A percentile compares a stretch with the other conserved stretches of the same genome.
These are phyloP conservation scores for Rhodotorula sp. DNA, from an alignment of 1,284 basidiomycete species.

Conservation along the genomic window DNA sequence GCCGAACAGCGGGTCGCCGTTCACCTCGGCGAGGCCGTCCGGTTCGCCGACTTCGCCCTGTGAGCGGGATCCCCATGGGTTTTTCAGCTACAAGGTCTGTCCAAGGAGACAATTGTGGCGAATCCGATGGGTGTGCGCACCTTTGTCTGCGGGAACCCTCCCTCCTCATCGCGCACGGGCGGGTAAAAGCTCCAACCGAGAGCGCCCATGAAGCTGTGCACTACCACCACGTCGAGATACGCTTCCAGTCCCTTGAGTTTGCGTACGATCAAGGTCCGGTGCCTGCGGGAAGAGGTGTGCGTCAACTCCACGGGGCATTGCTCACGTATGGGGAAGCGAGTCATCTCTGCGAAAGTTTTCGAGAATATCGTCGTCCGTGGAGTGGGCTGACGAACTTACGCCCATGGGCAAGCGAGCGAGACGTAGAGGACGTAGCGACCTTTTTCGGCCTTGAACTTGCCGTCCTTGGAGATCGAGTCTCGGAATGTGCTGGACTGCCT, in stretches of 20 bases:
- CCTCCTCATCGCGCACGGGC: slow-evolving; percentile 37
- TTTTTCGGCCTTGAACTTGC: slow-evolving; percentile 75
- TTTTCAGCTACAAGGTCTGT: too few relatives aligned
- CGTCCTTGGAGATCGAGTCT: slow-evolving; percentile 57
- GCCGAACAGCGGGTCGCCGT: slow-evolving; percentile 67
- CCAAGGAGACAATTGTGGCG: too few relatives aligned
- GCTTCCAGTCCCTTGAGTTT: slow-evolving; percentile 88
- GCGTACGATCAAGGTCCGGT: slow-evolving; percentile 80
- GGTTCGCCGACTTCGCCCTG: slow-evolving; percentile 45
- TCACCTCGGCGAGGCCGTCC: slow-evolving; percentile 69
- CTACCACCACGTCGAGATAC: slow-evolving; percentile 70
- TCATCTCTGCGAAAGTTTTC: neutral
- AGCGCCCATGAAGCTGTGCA: slow-evolving; percentile 79
- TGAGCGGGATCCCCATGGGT: too few relatives aligned
- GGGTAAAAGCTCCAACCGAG: slow-evolving; percentile 39
- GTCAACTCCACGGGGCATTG: neutral
- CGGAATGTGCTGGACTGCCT: slow-evolving; percentile 52
- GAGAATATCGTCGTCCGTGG: slow-evolving; percentile 35
- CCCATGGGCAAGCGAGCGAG: slow-evolving; percentile 63
- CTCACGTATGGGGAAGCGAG: neutral
- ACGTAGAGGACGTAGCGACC: slow-evolving; percentile 89
- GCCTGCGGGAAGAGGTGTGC: slow-evolving; percentile 53
- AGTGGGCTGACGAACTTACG: slow-evolving; percentile 9
- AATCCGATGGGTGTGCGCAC: too few relatives aligned
- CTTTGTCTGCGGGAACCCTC: slow-evolving; percentile 27